Evolutionary conservation across 2,329 filamentous ascomycete species (phyloP), one percentile per base, ranked within the genome.

Genomic region (Pyrenophora tritici-repentis): DNA sequence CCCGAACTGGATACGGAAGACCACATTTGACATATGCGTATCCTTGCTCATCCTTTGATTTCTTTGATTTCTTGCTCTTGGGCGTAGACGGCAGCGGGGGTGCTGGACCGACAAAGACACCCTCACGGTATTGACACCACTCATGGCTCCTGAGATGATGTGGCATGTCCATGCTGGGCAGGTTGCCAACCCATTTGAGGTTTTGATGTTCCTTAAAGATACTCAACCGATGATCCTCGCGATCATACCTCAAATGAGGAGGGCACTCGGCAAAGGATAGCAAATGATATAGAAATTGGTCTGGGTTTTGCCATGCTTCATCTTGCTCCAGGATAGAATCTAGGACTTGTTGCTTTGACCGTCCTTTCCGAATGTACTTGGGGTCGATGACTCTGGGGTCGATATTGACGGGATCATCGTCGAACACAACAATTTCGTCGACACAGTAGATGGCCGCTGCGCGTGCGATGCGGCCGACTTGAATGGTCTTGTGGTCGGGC

Each of bases 241-340:
- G 49, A 43, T 63, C 58, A 13, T 55, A 58, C 7, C 64, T 53
- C 74, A 96, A 85, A 73, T 94, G 88, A 1, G 90, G 89, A 24
- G 91, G 91, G 4, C 89, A 89, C 73, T 96, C 91, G 53, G 95
- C 83, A 74, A 91, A 96, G 53, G 84, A 86, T 6, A 96, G 79
- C 6, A 95, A 76, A 67, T 94, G 90, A 42, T 85, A 82, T 17
- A 96, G 80, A 74, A 93, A 95, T 75, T 92, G 87, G 51, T 86
- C 86, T 1, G 90, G 90, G 65, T 94, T 87, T 12, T 84, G 79
- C 67, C 86, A 88, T 55, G 82, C 81, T 55, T 76, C 74, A 41
- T 79, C 75, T 45, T 75, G 67, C 39, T 77, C 72, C 1, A 68
- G 54, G n/a, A 71, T 65, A n/a, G 53, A 58, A 26, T 66, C 61